These are phyloP conservation scores for Lactifluus pinguis DNA, from an alignment of 768 basidiomycete species.

Conservation along the genomic window DNA sequence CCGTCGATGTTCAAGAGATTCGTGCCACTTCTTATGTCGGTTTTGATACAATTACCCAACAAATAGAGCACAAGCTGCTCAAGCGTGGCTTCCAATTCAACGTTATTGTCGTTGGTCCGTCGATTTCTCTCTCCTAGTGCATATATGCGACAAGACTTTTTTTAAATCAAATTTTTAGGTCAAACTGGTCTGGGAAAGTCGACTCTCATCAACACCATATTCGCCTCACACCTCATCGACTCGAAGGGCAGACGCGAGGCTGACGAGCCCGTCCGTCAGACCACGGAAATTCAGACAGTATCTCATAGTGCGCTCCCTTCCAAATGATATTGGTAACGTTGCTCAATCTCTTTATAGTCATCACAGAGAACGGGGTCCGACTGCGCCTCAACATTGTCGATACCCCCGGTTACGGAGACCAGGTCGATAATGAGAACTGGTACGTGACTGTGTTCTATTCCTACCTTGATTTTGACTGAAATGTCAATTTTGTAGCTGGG, in stretches of 20 bases:
- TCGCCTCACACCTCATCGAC: constrained; percentile 96
- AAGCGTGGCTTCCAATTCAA: constrained; percentile 99
- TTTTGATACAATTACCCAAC: constrained; percentile 94
- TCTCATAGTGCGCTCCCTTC: constrained; percentile 68
- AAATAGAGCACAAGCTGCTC: constrained; percentile 98
- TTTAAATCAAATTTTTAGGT: constrained; percentile 39
- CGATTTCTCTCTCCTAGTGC: background rate
- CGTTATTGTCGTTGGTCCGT: constrained; percentile 90
- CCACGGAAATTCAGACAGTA: constrained; percentile 91
- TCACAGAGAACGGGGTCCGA: constrained; percentile 92
- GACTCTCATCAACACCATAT: constrained; percentile 97
- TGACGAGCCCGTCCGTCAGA: constrained; percentile 87
- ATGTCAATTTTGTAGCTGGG: constrained; percentile 60
- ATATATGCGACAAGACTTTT: background rate
- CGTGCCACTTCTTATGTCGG: constrained; percentile 91
- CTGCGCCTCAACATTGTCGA: constrained; percentile 96
- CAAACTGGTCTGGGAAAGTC: constrained; percentile 98
- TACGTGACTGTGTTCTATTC: constrained; percentile 29
- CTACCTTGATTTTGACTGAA: background rate
- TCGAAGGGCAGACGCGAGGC: constrained; percentile 88
- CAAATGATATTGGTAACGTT: background rate
- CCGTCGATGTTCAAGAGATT: constrained; percentile 52
- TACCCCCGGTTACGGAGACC: constrained; percentile 97
- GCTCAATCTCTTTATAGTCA: constrained; percentile 43
- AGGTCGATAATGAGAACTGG: constrained; percentile 99